These are phyloP conservation scores for Xylaria polymorpha DNA, from an alignment of 2,329 filamentous ascomycete species.

Conservation along the genomic window DNA sequence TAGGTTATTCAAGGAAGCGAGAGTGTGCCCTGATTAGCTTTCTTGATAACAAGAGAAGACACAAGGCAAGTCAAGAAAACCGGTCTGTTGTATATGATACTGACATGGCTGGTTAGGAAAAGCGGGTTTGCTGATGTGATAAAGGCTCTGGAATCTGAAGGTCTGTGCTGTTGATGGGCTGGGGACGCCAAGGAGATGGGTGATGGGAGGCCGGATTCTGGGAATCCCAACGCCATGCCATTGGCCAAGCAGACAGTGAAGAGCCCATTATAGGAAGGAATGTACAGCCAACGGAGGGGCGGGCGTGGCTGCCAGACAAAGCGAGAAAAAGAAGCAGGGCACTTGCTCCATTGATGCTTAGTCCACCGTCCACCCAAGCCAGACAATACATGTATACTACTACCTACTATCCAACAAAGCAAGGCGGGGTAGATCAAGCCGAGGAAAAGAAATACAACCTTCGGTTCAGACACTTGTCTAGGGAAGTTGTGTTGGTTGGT, in stretches of 20 bases:
- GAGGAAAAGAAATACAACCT: constrained; percentile 8
- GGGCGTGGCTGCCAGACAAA: constrained; percentile 33
- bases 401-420: not conserved
- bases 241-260: constrained; percentile 41
- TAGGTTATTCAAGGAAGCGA: not conserved
- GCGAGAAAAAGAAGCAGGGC: constrained; percentile 16
- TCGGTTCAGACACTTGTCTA: not conserved
- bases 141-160: constrained; percentile 8
- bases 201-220: not conserved
- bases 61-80: not conserved
- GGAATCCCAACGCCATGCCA: constrained; percentile 20
- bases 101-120: not conserved
- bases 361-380: constrained; percentile 8
- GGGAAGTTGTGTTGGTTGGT: not conserved
- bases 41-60: constrained; percentile 4
- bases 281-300: constrained; percentile 32
- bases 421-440: not conserved
- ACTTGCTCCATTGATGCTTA: constrained; percentile 7
- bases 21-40: not conserved
- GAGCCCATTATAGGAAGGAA: constrained; percentile 42
- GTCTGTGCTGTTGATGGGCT: constrained; percentile 7
- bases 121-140: not conserved
- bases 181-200: constrained; percentile 3
- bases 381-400: not conserved
- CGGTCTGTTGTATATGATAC: constrained; percentile 2